Base-by-base conservation (phyloP, 2,329 filamentous ascomycete genomes). In the Xylaria sp. region DNA sequence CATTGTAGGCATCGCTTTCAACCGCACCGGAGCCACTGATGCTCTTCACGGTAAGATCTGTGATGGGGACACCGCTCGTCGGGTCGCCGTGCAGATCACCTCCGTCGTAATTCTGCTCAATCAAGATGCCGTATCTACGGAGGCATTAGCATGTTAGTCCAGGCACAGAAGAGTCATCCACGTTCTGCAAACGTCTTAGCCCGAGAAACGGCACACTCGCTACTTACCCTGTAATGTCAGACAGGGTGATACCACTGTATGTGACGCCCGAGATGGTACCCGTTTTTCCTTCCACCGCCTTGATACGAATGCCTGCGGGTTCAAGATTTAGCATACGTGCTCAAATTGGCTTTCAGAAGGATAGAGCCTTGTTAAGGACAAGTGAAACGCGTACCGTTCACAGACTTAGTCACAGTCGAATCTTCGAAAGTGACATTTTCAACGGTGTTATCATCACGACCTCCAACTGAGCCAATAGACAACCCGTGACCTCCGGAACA, bases 381-480 rank as follows among this genome's bases (percentile, higher is more conserved):
- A 10, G 20, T 5, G 20, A 4, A 3, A n/a, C 7, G 31, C 18
- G 18, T 67, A 70, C 69, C 88, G 76, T 89, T 88, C 60, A 83
- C 78, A 0, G 86, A 88, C 76, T 89, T 80, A 67, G 73, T 77
- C 69, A 90, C 82, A 23, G 78, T 82, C 10, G 81, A 83, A 68
- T 82, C 80, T 41, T 81, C 76, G 72, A 90, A 85, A 28, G 79
- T 81, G n/a, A 90, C 82, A 61, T 81, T 83, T 31, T 82, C 76
- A 62, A 90, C 88, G 8, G 73, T 78, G 80, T 90, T 90, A 79
- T 88, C 79, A 61, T 73, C 75, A 58, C 86, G 85, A 15, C 85
- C 85, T 51, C 87, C 87, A n/a, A 89, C 85, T 6, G 85, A 87
- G 59, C 87, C 87, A 72, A 90, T 88, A 65, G 84, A 86, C 20